Evolutionary conservation across 192 early-diverging fungal genomes (phyloP), one percentile per base, ranked within the genome.

Genomic region (Rhizoclosmatium sp.): DNA sequence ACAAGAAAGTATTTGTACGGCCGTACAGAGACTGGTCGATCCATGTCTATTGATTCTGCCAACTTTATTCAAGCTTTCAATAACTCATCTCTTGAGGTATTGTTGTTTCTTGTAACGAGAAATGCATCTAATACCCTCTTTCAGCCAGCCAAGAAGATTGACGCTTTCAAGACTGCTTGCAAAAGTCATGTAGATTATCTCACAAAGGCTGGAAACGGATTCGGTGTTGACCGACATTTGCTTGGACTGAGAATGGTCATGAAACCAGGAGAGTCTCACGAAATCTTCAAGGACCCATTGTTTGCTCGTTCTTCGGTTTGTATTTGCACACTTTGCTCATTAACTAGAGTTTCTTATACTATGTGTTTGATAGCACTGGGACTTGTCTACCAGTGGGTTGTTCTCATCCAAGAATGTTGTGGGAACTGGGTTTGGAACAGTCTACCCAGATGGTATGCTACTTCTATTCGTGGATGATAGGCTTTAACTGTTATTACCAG

Each of bases 391-490:
- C 1, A 91, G 76, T 31, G 92, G 92, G 4, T 81, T 97, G 48
- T 91, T 92, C 84, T 87, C 94, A 1, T 91, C 92, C 3, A 82
- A 90, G 61, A 81, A 86, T 61, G 81, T 95, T 65, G 82, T 87
- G 40, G 94, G 91, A 10, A 92, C 93, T n/a, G 96, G 96, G 2
- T 97, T 96, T 83, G 95, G 95, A n/a, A 86, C 91, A 58, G 92
- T 94, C 23, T 89, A 85, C 23, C 59, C 81, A 58, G 46, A 41
- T 47, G 0, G 61, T 60, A 66, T 40, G 41, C 9, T 39, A 62
- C 44, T 78, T 76, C 66, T 2, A 49, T 82, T 68, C 48, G 19
- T 4, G 16, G 21, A 48, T 59, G 40, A 23, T 61, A 71, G 44
- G 44, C 42, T 45, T 10, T 31, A 56, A 12, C 7, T 21, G 45